Evolutionary conservation across 2,329 filamentous ascomycete species (phyloP), one percentile per base, ranked within the genome.

Genomic region (Beauveria scarabaeidicola): DNA sequence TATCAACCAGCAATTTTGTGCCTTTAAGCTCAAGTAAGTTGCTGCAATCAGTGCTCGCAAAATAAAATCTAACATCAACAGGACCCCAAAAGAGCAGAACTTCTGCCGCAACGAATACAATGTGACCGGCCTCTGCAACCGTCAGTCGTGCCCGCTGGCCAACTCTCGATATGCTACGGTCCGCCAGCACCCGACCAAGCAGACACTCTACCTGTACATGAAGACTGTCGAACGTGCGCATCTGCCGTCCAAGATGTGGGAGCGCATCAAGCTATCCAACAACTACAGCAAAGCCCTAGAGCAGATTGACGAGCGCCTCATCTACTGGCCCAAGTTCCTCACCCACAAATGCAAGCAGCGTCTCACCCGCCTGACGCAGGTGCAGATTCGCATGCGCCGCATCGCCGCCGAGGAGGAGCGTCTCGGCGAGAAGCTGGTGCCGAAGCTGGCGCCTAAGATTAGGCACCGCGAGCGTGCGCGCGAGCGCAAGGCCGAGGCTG

Each of bases 61-160:
- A 19, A 23, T 23, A 29, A 51, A 21, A 46, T 38, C 70, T 77
- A 65, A 78, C 64, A 54, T 5, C 60, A 8, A 25, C 69, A 90
- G 85, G 78, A 90, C 87, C 21, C 89, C 90, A 25, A 95, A 93
- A 75, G 83, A 87, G 61, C 88, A 94, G 73, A 97, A 86, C 68
- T 99, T 97, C 76, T 99, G 94, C 76, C 88, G 93, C 73, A 96
- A 97, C 75, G 92, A 93, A 76, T 88, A 91, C 81, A 96, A 95
- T 72, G 87, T 91, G 54, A 89, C 84, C 13, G 88, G 90, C 59
- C 83, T 93, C 63, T 94, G 90, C 77, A 91, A 90, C 71, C 83
- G 91, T 61, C 90, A 96, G 73, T 90, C 89, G 58, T 96, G 92
- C 72, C 91, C 92, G 3, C 84, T 96, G 60, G 91, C 92, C 66